Evolutionary conservation across 2,329 filamentous ascomycete species (phyloP).

Genomic region (Monosporascus sp.): DNA sequence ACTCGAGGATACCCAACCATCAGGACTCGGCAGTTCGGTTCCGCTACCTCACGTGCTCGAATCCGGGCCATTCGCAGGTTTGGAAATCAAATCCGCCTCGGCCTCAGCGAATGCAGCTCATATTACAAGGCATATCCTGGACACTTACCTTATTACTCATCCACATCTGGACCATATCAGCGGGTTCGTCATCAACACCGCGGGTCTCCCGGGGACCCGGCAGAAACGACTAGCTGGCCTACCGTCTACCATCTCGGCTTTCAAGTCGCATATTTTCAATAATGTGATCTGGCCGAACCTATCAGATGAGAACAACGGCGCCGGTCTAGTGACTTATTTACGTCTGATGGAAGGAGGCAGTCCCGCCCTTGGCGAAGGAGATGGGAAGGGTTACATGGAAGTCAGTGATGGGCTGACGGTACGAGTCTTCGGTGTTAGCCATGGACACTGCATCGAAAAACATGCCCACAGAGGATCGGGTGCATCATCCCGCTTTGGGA

Average conservation of each 20-base stretch:
- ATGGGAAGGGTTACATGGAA: constrained; percentile 78
- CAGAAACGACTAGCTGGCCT: constrained; percentile 84
- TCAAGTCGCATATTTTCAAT: constrained; percentile 95
- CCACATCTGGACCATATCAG: constrained; percentile 95
- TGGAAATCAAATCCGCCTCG: constrained; percentile 62
- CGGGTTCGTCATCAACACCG: constrained; percentile 89
- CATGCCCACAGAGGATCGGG: constrained; percentile 60
- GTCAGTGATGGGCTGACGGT: constrained; percentile 85
- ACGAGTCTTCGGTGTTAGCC: constrained; percentile 80
- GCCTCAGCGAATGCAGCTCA: constrained; percentile 74
- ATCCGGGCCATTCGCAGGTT: constrained; percentile 72
- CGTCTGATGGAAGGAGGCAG: constrained; percentile 86
- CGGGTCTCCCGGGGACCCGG: constrained; percentile 70
- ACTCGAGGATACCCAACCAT: constrained; percentile 51
- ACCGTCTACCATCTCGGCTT: constrained; percentile 81
- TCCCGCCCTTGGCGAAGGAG: constrained; percentile 72
- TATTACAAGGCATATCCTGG: constrained; percentile 72
- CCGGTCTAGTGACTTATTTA: constrained; percentile 85
- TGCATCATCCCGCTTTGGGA: constrained; percentile 44
- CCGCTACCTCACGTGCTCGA: constrained; percentile 50
- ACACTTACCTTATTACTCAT: constrained; percentile 89
- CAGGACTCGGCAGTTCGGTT: constrained; percentile 28
- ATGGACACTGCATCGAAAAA: constrained; percentile 79
- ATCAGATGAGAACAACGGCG: constrained; percentile 91
- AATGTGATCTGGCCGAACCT: constrained; percentile 97